Percentiles rank a stretch among this genome's conserved stretches.
Conservation (phyloP, 2,329 filamentous ascomycete species). For the Penicillium palitans region DNA sequence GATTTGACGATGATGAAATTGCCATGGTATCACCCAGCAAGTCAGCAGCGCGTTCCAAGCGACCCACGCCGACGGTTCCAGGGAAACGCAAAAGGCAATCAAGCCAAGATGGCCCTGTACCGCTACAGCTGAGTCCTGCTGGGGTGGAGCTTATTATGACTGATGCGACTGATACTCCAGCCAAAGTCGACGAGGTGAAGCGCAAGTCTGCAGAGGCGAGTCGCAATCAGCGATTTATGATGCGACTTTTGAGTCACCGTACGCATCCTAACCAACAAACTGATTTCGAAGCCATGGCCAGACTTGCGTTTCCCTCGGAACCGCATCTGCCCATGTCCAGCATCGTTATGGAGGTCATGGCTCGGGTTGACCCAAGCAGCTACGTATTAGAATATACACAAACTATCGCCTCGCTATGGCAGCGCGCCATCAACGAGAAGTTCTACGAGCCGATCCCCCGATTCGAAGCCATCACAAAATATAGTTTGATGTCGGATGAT, state of each 20-base stretch:
- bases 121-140: slow-evolving; percentile 44
- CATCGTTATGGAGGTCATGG: slow-evolving; percentile 54
- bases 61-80: slow-evolving; percentile 56
- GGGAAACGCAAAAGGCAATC: slow-evolving; percentile 58
- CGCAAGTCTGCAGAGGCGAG: slow-evolving; percentile 24
- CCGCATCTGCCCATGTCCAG: slow-evolving; percentile 53
- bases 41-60: slow-evolving; percentile 48
- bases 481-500: slow-evolving; percentile 43
- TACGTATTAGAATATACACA: slow-evolving; percentile 53
- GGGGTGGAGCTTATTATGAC: slow-evolving; percentile 25
- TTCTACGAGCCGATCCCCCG: slow-evolving; percentile 48
- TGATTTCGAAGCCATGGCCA: slow-evolving; percentile 56
- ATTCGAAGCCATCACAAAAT: slow-evolving; percentile 44
- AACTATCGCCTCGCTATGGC: slow-evolving; percentile 57
- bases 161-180: slow-evolving; percentile 32
- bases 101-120: slow-evolving; percentile 54
- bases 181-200: slow-evolving; percentile 27
- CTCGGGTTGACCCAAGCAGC: slow-evolving; percentile 44
- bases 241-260: slow-evolving; percentile 58
- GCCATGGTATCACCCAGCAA: slow-evolving; percentile 57
- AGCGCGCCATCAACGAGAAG: slow-evolving; percentile 55
- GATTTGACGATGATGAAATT: slow-evolving; percentile 64
- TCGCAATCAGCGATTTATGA: slow-evolving; percentile 47
- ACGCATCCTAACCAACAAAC: slow-evolving; percentile 50
- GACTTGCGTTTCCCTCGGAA: slow-evolving; percentile 55